Evolutionary conservation across 1,284 basidiomycete genomes (phyloP), one percentile per base, ranked within the genome.

Genomic region (Mycosarcoma mackinlayi): DNA sequence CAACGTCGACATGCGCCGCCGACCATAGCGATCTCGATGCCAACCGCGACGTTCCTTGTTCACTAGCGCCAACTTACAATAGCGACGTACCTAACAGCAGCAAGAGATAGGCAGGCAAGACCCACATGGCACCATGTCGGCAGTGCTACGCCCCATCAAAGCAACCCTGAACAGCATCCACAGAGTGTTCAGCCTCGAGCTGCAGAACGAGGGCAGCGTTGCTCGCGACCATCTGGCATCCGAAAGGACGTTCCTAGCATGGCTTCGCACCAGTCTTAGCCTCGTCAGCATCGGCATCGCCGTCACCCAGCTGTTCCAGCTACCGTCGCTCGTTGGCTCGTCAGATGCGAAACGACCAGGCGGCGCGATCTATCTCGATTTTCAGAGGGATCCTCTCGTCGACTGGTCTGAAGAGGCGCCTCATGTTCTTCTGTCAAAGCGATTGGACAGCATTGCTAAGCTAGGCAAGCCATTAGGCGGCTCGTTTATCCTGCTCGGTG

Each of bases 201-300:
- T 79, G 27, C 62, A 77, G 37, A 79, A 79, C 58, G 76, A 76
- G 54, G 83, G 83, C 13, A 78, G 75, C 33, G 83, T 83, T 31
- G 83, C 82, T 8, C 55, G 82, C 14, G 83, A 84, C 34, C 83
- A 83, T 46, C 63, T 83, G 3, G 83, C 82, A 6, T 71, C 76
- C 11, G 83, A 83, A 61, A 53, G 83, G 9, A 83, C 83, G 16
- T 83, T 77, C 39, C 55, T 83, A 6, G 83, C 83, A 31, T 84
- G 83, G 83, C 63, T 84, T 28, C 58, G 83, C 13, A 84, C 83
- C 13, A 79, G 76, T 14, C 55, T 84, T 3, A 68, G 67, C 38
- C 67, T 80, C 16, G 77, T 79, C 48, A 71, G 66, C 30, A 69
- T 80, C 19, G 79, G 79, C 11, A 77, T 80, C 39, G 78, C 80